Conservation (phyloP, 139 green algal species). For the Closterium sp. region DNA sequence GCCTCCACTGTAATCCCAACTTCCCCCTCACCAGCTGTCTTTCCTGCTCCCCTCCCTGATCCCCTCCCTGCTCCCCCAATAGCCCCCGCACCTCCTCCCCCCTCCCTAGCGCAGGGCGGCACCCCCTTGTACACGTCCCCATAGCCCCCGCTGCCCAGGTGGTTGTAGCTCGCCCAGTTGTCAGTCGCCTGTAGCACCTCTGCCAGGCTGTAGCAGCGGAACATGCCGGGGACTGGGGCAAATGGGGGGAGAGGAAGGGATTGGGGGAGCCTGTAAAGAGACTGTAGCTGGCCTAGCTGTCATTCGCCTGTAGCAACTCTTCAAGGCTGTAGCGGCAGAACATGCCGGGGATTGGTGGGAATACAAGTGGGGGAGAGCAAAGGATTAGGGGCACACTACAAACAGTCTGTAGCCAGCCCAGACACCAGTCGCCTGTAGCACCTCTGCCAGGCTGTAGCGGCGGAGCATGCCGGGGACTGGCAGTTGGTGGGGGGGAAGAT, state of each 20-base stretch:
- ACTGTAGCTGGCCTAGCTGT: background rate
- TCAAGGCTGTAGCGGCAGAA: background rate
- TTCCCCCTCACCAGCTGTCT: background rate
- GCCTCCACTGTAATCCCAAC: background rate
- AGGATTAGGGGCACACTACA: no score
- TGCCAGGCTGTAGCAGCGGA: background rate
- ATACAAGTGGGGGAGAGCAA: no score
- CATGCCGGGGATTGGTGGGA: background rate
- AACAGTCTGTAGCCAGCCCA: background rate
- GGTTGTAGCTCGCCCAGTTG: background rate
- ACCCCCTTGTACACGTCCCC: background rate
- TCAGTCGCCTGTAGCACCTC: background rate
- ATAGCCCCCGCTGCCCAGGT: background rate
- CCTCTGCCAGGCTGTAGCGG: background rate
- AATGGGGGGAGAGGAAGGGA: background rate
- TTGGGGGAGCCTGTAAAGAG: no score
- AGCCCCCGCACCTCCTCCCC: background rate
- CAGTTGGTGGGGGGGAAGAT: no score
- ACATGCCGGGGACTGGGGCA: background rate
- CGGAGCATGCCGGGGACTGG: no score
- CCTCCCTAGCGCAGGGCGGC: background rate
- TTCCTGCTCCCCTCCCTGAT: background rate
- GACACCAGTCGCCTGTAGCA: background rate
- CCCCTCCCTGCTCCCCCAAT: background rate
- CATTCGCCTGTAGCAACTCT: background rate